Conservation (phyloP, 345 rosid species). For the Pistacia atlantica region DNA sequence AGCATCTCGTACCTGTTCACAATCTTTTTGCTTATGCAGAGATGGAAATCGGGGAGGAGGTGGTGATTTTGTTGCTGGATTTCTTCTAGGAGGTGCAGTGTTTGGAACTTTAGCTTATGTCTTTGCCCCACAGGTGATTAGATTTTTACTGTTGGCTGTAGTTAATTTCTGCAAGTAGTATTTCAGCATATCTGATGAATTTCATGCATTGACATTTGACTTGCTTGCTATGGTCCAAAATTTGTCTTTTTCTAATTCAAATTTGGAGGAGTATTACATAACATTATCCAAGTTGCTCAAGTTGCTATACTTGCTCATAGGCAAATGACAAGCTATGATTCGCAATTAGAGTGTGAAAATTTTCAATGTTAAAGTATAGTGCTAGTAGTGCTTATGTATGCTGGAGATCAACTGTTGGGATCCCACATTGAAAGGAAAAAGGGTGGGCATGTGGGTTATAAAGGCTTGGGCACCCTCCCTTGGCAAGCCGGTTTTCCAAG, state of each 20-base stretch:
- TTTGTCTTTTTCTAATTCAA: neutral
- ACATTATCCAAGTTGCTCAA: neutral
- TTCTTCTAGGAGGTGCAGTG: slow-evolving; percentile 85
- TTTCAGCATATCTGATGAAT: neutral
- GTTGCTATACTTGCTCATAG: neutral
- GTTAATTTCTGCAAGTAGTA: neutral
- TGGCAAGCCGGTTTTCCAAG: too few relatives aligned
- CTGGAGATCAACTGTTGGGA: too few relatives aligned
- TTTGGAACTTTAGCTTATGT: slow-evolving; percentile 76
- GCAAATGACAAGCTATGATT: neutral
- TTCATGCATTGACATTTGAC: neutral
- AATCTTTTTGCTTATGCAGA: slow-evolving; percentile 34
- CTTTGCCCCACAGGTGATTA: slow-evolving; percentile 85
- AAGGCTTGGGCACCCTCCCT: too few relatives aligned
- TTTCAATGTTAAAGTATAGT: neutral
- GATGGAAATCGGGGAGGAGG: slow-evolving; percentile 58
- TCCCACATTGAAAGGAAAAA: too few relatives aligned
- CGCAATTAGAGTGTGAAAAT: neutral
- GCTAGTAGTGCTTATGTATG: neutral
- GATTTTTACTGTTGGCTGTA: slow-evolving; percentile 7
- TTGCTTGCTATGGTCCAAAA: neutral
- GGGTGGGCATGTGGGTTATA: too few relatives aligned
- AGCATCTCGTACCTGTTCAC: neutral
- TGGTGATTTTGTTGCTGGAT: slow-evolving; percentile 81
- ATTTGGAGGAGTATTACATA: neutral